Evolutionary conservation across 176 grass and related monocot genomes (phyloP).

Genomic region (Hordeum vulgare): DNA sequence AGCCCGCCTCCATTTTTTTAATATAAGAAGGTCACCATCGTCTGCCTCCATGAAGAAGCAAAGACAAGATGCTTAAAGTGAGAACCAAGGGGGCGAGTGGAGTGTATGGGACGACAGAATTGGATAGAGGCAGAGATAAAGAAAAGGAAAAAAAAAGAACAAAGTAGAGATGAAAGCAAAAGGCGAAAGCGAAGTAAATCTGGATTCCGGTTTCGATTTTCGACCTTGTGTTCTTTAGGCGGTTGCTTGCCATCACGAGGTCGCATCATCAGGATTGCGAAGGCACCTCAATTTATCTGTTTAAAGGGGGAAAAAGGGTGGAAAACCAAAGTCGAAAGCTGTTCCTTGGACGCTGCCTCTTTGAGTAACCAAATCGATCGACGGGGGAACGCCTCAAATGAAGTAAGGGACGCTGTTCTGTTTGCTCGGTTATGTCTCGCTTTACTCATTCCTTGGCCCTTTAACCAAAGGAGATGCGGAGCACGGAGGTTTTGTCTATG

Average conservation of each 20-base stretch:
- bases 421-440: neutral
- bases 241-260: neutral
- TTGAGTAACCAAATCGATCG: neutral
- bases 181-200: constrained; percentile 30
- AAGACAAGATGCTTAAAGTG: constrained; percentile 75
- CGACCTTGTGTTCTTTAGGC: neutral
- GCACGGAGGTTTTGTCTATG: neutral
- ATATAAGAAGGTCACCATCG: constrained; percentile 45
- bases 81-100: neutral
- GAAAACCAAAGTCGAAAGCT: neutral
- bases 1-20: constrained; percentile 22
- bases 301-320: constrained; percentile 20
- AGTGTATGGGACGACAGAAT: neutral
- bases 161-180: constrained; percentile 27
- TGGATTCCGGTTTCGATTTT: constrained; percentile 1
- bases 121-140: constrained; percentile 21
- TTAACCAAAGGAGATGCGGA: constrained; percentile 31
- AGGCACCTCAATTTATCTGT: neutral
- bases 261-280: neutral
- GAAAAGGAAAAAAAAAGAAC: constrained; percentile 25
- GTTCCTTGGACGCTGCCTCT: constrained; percentile 10
- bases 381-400: neutral
- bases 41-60: constrained; percentile 55
- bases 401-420: neutral
- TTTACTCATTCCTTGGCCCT: constrained; percentile 33